Evolutionary conservation across 352 stramenopile genomes (phyloP).

Genomic region (Pythium pectinolyticum): DNA sequence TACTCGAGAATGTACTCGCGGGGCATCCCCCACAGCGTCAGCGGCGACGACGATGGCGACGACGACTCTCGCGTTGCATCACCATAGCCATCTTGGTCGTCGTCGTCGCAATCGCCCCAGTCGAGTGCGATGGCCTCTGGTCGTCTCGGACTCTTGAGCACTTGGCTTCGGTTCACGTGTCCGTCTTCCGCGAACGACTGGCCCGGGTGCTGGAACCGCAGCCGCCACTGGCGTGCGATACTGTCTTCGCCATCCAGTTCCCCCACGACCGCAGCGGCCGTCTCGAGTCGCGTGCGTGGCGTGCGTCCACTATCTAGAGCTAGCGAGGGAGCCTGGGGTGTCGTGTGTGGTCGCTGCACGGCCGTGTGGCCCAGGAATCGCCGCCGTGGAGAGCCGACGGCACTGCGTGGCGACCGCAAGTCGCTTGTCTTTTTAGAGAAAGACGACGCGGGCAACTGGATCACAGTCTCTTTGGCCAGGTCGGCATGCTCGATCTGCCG

Average conservation of each 20-base stretch:
- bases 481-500: conserved; percentile 68
- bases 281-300: conserved; percentile 11
- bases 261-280: conserved; percentile 3
- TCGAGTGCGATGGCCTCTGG: neutral
- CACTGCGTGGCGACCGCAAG: conserved; percentile 20
- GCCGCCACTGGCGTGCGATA: conserved; percentile 47
- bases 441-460: conserved; percentile 47
- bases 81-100: conserved; percentile 1
- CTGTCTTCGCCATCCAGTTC: conserved; percentile 30
- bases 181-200: conserved; percentile 36
- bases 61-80: too few relatives aligned
- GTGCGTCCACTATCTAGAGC: neutral
- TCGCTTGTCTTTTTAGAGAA: neutral
- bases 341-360: conserved; percentile 18
- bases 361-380: conserved; percentile 18
- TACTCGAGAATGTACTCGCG: conserved; percentile 76
- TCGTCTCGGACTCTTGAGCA: conserved; percentile 36
- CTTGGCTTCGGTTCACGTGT: conserved; percentile 52
- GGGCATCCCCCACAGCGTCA: conserved; percentile 64
- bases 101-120: conserved; percentile 8
- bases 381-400: conserved; percentile 17
- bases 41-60: conserved; percentile 33
- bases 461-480: conserved; percentile 61
- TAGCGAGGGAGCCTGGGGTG: conserved; percentile 6
- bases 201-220: conserved; percentile 41